phyloP scores from a whole-genome alignment of 495 filamentous ascomycete genomes.

The Polyplosphaeria fusca region DNA sequence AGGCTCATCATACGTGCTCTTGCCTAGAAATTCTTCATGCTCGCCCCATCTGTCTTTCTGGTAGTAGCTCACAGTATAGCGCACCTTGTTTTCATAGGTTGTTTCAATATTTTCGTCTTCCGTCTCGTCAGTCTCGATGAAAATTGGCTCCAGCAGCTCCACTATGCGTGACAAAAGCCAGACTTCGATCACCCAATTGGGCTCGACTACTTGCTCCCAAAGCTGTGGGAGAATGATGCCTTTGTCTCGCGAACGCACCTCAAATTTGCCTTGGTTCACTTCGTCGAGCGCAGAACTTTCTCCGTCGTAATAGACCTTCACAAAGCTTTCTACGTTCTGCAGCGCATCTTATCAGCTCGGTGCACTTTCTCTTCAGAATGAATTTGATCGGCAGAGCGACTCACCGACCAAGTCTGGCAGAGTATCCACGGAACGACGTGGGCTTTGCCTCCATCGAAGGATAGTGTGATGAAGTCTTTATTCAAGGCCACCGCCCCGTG shows the following conservation, averaged over 20 bases:
- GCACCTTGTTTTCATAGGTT: neutral
- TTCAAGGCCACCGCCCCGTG: too few species aligned
- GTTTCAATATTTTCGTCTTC: neutral
- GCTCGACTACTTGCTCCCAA: constrained; percentile 5
- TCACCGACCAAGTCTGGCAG: neutral
- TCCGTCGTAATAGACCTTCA: neutral
- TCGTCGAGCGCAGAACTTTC: neutral
- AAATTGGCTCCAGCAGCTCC: neutral
- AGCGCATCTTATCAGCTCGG: too few species aligned
- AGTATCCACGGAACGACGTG: neutral
- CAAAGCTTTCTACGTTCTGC: neutral
- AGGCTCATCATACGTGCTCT: neutral
- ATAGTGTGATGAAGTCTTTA: neutral
- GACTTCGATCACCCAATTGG: neutral
- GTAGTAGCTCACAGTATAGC: neutral
- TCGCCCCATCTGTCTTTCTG: neutral
- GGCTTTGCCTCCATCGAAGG: neutral
- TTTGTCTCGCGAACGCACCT: neutral
- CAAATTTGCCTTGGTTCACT: neutral
- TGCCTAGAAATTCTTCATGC: neutral
- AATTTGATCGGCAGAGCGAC: too few species aligned
- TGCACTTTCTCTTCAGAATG: too few species aligned
- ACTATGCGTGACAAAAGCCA: neutral
- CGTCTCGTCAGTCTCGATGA: neutral
- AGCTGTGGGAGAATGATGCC: neutral